Base-by-base conservation (phyloP, 2,329 filamentous ascomycete species). In the Neonectria magnoliae region DNA sequence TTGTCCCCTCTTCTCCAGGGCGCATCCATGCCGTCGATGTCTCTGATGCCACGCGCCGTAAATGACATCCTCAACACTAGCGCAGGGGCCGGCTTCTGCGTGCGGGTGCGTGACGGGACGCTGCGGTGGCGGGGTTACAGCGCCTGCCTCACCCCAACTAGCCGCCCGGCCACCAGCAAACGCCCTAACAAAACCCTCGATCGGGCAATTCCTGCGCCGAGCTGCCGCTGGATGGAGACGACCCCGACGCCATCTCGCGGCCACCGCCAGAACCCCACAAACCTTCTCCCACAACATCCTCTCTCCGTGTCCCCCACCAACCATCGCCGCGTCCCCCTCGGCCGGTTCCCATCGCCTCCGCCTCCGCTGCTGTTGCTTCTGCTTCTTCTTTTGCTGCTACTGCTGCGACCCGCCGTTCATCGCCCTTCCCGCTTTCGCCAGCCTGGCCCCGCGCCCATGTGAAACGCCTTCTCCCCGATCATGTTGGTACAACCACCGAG, bases 401-500 rank as follows among this genome's bases (percentile, higher is more conserved):
- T 20, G 47, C 38, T 42, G 55, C 33, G 52, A 58, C 51, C 27
- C 29, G 64, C 36, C 42, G 56, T 25, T 25, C 25, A 5, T 29
- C 36, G 50, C 66, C 52, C 44, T 56, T 54, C 44, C 50, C 66
- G 29, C 36, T 62, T 38, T 65, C 66, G 54, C 50, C 57, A 41
- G 55, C 36, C 52, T 42, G 65, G 62, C 68, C 68, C 66, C 67
- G 72, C 71, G 70, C 69, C 69, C 72, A 78, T 77, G 77, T 79
- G 67, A 77, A 71, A 63, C 64, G 62, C 64, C 55, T 64, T 71
- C 68, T 50, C 66, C 73, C 72, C 73, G 79, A 82, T 79, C 80
- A 82, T 82, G 80, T 81, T 80, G 76, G 75, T 77, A 74, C 76
- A 76, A 76, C 73, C 74, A 69, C 71, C 72, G 68, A 75, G 68